Evolutionary conservation across 176 grass and related monocot genomes (phyloP), one percentile per base, ranked within the genome.

Genomic region (Ensete ventricosum): DNA sequence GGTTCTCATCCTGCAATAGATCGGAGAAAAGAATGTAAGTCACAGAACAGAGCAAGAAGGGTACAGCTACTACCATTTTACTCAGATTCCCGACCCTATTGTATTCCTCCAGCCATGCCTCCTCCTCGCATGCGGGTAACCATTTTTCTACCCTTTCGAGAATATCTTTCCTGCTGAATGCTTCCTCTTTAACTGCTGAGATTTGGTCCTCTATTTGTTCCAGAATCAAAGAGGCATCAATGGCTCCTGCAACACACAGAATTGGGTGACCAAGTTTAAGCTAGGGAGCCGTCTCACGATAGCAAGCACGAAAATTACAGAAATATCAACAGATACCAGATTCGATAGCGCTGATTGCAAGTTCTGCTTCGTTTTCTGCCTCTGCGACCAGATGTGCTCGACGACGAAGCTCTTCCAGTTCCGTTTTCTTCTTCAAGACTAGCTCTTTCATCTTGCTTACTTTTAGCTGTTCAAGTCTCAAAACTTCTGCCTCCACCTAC

Each of bases 31-130:
- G 72, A 55, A 10, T 22, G 78, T 14, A 4, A 71, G 55, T 62
- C 67, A 11, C 13, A 62, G 14, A 25, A 66, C 74, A 73, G 13
- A 59, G 10, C 19, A 5, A 43, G 10, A 26, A 53, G 20, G 9
- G 0, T 48, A 4, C 17, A 50, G 26, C n/a, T 53, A 8, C 55
- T 62, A 8, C 55, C 26, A 51, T 59, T 23, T 26, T 21, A 3
- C 29, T 58, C n/a, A 59, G 60, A 79, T 50, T 55, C 16, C 77
- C 24, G 81, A 98, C 94, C 85, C 89, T 98, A 74, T 88, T 98
- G 72, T 98, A 98, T 72, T 93, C 88, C 81, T 98, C 94, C 60
- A 98, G 78, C 90, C 94, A 98, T 12, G 79, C 76, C 88, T 98
- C 94, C 82, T 98, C 90, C 43, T 98, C 82, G 54, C 88, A 80